Evolutionary conservation across 2,329 filamentous ascomycete species (phyloP), one percentile per base, ranked within the genome.

Genomic region (Zopfia rhizophila): DNA sequence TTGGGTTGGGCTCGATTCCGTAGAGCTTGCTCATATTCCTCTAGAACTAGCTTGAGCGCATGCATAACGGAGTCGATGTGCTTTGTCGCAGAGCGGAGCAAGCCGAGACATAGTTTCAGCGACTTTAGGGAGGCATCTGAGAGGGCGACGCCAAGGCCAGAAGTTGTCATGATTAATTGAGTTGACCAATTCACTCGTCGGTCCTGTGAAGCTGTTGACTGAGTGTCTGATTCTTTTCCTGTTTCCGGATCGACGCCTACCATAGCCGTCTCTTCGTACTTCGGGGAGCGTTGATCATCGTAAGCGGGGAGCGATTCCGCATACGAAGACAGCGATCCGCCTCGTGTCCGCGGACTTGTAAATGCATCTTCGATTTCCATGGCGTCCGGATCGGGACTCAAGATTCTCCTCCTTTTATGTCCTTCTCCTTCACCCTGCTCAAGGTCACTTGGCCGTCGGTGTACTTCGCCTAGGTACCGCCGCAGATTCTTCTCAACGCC

Each of bases 71-170:
- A 85, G 33, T 87, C 85, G 45, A 97, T 85, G 65, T 91, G 89
- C 5, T 84, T 85, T 51, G 96, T 96, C 2, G 90, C 90, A 81
- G 87, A 88, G 18, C 86, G 83, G 33, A 97, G 77, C 80, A 91
- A 89, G 17, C 82, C 82, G 2, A 97, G 76, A 54, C 92, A 97
- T 61, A 91, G 93, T 60, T 90, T 91, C 29, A 99, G 76, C 51
- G 88, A 94, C 38, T 86, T 84, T 7, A 97, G 76, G 16, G 90
- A 96, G 63, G 94, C 88, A 13, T 95, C 88, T 61, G 89, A 95
- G 82, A 99, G 91, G 1, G 94, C 91, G 12, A 96, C 87, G 53
- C 91, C 91, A 1, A 97, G 81, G 0, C 91, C 93, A 1, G 91
- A 96, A 0, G 93, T 97, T 4, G 90, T 92, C 68, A 96, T 89